phyloP scores from a whole-genome alignment of 108 stramenopile genomes.

The Skeletonema menzelii region DNA sequence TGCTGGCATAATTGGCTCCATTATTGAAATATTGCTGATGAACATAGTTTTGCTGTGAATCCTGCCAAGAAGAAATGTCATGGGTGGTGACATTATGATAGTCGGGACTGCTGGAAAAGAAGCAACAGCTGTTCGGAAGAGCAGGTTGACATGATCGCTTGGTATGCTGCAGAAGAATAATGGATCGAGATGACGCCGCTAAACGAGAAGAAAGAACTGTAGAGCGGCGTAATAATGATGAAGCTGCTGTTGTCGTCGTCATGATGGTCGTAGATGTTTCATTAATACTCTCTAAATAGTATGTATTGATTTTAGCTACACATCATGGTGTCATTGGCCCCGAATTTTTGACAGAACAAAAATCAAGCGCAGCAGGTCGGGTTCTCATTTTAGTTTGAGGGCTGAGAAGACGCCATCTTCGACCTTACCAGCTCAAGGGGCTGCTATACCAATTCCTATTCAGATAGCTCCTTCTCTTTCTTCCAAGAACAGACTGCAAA shows the following conservation, averaged over 20 bases:
- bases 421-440: not conserved
- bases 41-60: constrained; percentile 1
- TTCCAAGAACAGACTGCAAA: no score
- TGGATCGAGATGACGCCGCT: no score
- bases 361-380: no score
- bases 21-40: not conserved
- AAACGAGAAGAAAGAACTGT: no score
- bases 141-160: not conserved
- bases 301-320: no score
- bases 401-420: no score
- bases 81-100: constrained; percentile 2
- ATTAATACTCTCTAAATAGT: no score
- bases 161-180: not conserved
- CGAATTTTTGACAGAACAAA: no score
- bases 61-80: constrained; percentile 18
- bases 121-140: not conserved
- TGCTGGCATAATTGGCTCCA: not conserved
- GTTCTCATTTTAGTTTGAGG: no score
- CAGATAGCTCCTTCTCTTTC: not conserved
- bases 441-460: not conserved
- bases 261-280: not conserved
- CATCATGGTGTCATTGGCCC: no score
- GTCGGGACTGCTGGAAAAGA: constrained; percentile 14
- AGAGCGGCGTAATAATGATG: not conserved
- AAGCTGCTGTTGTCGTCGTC: not conserved